Percentiles rank a stretch among this genome's conserved stretches.
Evolutionary conservation across 371 early-diverging fungal genomes (phyloP).

Genomic region (Zopfochytrium polystomum): DNA sequence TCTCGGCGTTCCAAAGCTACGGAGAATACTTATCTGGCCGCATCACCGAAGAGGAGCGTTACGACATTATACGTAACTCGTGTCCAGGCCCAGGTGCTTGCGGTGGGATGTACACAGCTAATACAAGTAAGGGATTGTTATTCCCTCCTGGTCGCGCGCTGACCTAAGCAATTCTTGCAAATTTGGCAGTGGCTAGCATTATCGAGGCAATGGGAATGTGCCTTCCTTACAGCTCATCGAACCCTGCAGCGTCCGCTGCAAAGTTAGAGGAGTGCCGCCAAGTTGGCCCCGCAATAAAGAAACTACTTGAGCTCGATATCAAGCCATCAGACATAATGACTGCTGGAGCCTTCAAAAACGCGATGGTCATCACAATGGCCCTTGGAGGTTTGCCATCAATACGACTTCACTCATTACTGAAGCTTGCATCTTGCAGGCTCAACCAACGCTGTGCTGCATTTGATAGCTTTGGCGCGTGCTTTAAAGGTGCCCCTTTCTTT

Average conservation of each 20-base stretch:
- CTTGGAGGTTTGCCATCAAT: conserved; percentile 66
- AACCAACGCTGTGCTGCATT: conserved; percentile 94
- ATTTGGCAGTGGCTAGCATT: conserved; percentile 94
- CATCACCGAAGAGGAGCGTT: conserved; percentile 80
- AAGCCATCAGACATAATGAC: conserved; percentile 94
- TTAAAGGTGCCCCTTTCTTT: conserved; percentile 74
- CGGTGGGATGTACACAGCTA: conserved; percentile 97
- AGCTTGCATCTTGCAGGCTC: conserved; percentile 55
- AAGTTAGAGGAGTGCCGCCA: conserved; percentile 84
- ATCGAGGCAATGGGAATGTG: conserved; percentile 96
- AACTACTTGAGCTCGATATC: conserved; percentile 82
- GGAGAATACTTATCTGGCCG: conserved; percentile 86
- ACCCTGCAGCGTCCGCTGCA: conserved; percentile 79
- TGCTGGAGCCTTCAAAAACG: conserved; percentile 87
- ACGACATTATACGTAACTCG: conserved; percentile 80
- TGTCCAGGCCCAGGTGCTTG: conserved; percentile 97
- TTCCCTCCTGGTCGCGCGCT: too few species aligned
- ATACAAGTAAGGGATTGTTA: too few species aligned
- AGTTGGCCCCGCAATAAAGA: conserved; percentile 80
- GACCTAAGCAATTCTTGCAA: too few species aligned
- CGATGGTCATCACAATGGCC: conserved; percentile 85
- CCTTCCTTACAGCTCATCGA: conserved; percentile 89
- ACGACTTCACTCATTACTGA: not conserved
- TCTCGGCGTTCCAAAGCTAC: conserved; percentile 94
- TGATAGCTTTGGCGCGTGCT: conserved; percentile 89